These are phyloP conservation scores for Coniella lustricola DNA, from an alignment of 2,329 filamentous ascomycete species.

Conservation along the genomic window DNA sequence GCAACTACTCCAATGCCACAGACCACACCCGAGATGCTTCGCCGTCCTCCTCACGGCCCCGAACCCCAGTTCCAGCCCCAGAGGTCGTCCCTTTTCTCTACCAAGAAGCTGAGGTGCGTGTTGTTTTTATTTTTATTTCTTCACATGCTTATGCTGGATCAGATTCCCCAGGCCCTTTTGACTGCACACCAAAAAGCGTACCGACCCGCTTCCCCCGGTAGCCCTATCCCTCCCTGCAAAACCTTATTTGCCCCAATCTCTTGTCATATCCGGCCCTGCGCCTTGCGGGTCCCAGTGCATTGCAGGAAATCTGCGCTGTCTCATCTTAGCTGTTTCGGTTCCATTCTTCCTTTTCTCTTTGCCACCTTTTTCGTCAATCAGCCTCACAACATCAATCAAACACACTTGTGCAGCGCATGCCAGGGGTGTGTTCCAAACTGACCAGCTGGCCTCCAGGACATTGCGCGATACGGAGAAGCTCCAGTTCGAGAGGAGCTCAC, in stretches of 20 bases:
- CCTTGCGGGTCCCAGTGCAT: slow-evolving; percentile 6
- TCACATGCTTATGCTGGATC: no score
- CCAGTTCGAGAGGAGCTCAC: slow-evolving; percentile 65
- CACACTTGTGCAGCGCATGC: neutral
- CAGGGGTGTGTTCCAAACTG: neutral
- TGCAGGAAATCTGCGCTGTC: slow-evolving; percentile 18
- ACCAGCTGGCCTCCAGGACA: slow-evolving; percentile 47
- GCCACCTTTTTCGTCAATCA: neutral
- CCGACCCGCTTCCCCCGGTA: slow-evolving; percentile 20
- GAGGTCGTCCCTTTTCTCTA: slow-evolving; percentile 98
- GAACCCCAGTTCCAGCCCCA: slow-evolving; percentile 79
- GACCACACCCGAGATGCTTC: slow-evolving; percentile 69
- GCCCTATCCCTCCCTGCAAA: slow-evolving; percentile 17
- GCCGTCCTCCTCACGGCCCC: slow-evolving; percentile 67
- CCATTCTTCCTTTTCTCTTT: slow-evolving; percentile 8
- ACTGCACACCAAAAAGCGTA: slow-evolving; percentile 4
- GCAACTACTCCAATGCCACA: slow-evolving; percentile 73
- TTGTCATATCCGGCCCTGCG: slow-evolving; percentile 12
- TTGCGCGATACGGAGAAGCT: slow-evolving; percentile 69
- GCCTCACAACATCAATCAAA: neutral
- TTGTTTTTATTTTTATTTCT: slow-evolving; percentile 8
- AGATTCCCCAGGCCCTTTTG: neutral
- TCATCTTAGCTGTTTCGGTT: slow-evolving; percentile 1
- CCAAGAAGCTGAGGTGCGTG: slow-evolving; percentile 71
- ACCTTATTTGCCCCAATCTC: slow-evolving; percentile 16